Base-by-base conservation (phyloP, 495 filamentous ascomycete species). In the Coniosporium apollinis region DNA sequence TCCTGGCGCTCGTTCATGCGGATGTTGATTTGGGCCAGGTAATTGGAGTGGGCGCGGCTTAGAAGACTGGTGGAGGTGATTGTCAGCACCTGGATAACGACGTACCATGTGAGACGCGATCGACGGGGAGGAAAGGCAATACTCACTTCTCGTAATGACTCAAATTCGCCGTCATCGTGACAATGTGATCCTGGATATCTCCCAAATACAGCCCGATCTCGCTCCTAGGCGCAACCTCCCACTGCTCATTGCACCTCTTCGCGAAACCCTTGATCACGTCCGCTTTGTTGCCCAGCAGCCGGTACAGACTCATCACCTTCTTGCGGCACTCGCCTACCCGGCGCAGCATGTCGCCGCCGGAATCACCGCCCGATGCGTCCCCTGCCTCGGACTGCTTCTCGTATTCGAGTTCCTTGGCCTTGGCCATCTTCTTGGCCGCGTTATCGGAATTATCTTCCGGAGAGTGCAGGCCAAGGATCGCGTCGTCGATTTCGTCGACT, bases 181-280 rank as follows among this genome's bases (percentile, higher is more conserved):
- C 75, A 47, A 94, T 94, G 54, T 94, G 87, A 60, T 97, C 89
- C 57, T 96, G 89, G 46, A 97, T 94, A 64, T 94, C 89, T 35
- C 89, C 87, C 41, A 97, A 57, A 58, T 94, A 97, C 36, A 96
- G 50, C 5, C 89, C 87, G 56, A 97, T 94, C 56, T 97, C 89
- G 21, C 79, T 85, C 40, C 87, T 67, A 34, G 89, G 89, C 18
- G 89, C 91, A 28, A 97, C 78, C 48, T 93, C 82, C 84, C 89
- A 97, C 43, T 87, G 82, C 60, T 97, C 89, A 46, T 93, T 97
- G 56, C 89, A 97, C 14, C 89, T 67, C 60, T 97, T 97, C n/a
- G 89, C 89, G 43, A 97, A 94, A 1, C 89, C 85, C 61, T 94
- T 94, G 59, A 97, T 94, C 18, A 97, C 89, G 47, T 97, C 89